Percentiles rank a stretch among this genome's conserved stretches.
Evolutionary conservation across 176 grass and related monocot species (phyloP).

Genomic region (Carex cristatella): DNA sequence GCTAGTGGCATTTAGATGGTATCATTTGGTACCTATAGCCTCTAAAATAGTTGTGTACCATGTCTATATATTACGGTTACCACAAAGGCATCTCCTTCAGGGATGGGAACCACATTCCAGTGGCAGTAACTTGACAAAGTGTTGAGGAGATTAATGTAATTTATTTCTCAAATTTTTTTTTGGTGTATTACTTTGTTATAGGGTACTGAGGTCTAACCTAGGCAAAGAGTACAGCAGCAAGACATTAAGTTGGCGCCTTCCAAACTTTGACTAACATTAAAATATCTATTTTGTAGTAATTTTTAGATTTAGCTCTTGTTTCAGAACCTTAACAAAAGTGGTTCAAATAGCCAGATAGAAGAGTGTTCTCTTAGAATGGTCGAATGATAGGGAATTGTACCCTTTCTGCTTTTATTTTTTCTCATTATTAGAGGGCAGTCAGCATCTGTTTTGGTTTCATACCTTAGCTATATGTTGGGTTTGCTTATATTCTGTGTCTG

Average conservation of each 20-base stretch:
- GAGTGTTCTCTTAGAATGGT: neutral
- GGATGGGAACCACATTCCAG: neutral
- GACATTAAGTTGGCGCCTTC: neutral
- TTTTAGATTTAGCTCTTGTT: neutral
- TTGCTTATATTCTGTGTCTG: slow-evolving; percentile 1
- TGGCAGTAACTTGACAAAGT: neutral
- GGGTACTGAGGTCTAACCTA: neutral
- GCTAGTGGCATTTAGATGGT: neutral
- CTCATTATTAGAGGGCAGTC: neutral
- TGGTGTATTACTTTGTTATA: neutral
- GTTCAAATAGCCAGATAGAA: neutral
- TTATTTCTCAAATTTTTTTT: neutral
- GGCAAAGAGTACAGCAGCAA: neutral
- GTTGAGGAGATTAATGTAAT: neutral
- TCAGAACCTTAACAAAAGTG: neutral
- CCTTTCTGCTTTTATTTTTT: neutral
- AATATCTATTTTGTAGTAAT: neutral
- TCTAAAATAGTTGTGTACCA: neutral
- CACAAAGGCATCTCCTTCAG: neutral
- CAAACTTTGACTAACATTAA: neutral
- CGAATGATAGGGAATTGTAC: neutral
- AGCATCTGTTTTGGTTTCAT: neutral
- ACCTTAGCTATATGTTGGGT: neutral
- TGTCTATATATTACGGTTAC: neutral
- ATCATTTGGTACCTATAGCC: neutral